Base-by-base conservation (phyloP, 2,329 filamentous ascomycete species). In the Fusarium guadeloupense region DNA sequence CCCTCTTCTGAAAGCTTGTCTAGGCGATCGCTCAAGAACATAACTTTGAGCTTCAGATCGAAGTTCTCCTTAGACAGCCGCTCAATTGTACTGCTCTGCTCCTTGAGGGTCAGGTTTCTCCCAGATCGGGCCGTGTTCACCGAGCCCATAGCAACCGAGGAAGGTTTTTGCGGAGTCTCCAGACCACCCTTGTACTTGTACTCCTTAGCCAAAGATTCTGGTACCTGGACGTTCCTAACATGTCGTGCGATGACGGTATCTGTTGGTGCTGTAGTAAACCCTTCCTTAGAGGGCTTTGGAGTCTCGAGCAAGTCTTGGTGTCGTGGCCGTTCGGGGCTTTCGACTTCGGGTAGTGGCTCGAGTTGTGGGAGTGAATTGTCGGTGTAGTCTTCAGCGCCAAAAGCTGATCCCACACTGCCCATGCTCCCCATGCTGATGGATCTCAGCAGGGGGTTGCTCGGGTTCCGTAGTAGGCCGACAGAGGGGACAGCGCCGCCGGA, bases 51-150 rank as follows among this genome's bases (percentile, higher is more conserved):
- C 77, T 98, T 97, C 50, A 98, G 80, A 73, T 97, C 94, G 73
- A 98, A 99, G 65, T 99, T 99, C 75, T 99, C 95, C 77, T 99
- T 99, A 57, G 92, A 96, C 3, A 98, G 83, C 55, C 93, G 88
- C 75, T 99, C 95, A 63, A 99, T 97, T 13, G 94, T 98, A 76
- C 90, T 96, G 72, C 94, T 97, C 76, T 99, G 95, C 76, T 99
- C 95, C 75, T 97, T 98, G 34, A 99, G 80, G 0, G 95, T 98
- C 76, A 99, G 80, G 67, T 86, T 91, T 70, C 85, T 88, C 17
- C 88, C 87, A 38, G 83, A 82, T 37, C 86, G 82, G 23, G 70
- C 71, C 1, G 81, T 82, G 21, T 83, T 82, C 9, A 79, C 77
- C 4, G 80, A 79, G 17, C 76, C 77, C n/a, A 71, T 48, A 1